Evolutionary conservation across 2,329 filamentous ascomycete species (phyloP), one percentile per base, ranked within the genome.

Genomic region (Exophiala dermatitidis): DNA sequence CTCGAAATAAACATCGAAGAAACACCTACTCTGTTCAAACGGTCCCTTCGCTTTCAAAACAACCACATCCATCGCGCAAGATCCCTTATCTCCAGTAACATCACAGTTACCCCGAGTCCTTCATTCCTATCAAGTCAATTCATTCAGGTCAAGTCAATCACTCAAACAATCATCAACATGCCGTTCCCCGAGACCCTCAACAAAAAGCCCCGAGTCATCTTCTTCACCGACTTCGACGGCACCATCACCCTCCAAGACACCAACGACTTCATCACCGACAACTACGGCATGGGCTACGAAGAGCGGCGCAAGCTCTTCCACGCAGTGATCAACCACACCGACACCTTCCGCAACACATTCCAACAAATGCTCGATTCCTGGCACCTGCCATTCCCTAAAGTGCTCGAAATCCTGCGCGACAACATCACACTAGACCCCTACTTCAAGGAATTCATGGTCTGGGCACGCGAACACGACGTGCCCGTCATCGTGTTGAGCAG

Each of bases 161-260:
- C 19, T 19, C 19, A 19, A 19, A 19, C 19, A 19, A 19, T 19
- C 19, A 19, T 28, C 52, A 53, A 46, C 12, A 61, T 62, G 60
- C 60, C 60, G 3, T 61, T 62, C 54, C 59, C 60, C 26, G 53
- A 61, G 45, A 62, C 59, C 2, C 61, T 77, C 62, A 66, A 70
- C 56, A 71, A 68, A 53, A 83, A 86, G 68, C 90, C 90, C 48
- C 86, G 89, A 73, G 87, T 88, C 76, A 90, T 98, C 76, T 96
- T 98, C 80, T 97, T 97, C 77, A 95, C 90, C 63, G 93, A 98
- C 74, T 97, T 97, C 68, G 93, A 98, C 72, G 93, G 93, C 66
- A 97, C 90, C 50, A 91, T 96, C 68, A 96, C 91, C 46, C 78
- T 83, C 53, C 75, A 81, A 65, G 82, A 85, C 70, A 78, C 78